Base-by-base conservation (phyloP, 805 yeast genomes). In the Candida railenensis region DNA sequence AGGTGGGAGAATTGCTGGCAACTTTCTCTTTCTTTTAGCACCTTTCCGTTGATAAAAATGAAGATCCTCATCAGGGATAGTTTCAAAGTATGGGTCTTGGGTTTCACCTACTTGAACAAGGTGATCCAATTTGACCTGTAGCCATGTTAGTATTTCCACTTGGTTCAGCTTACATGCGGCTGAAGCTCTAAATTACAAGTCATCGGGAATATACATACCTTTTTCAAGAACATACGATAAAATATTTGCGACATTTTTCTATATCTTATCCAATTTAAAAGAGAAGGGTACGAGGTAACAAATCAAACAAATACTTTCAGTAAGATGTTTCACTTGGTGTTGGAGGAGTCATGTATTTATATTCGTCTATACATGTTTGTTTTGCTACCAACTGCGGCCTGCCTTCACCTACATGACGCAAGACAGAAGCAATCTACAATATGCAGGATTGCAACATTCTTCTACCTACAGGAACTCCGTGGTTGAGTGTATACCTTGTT, bases 41-140 rank as follows among this genome's bases (percentile, higher is more conserved):
- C 76, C 76, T 47, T 67, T 61, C 18, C 57, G 56, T 50, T 71
- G 76, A 51, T 71, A 71, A 48, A 71, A 71, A 47, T 68, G 72
- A 46, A 71, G 61, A 40, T 71, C 76, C 30, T 62, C 50, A 8
- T 58, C 66, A 3, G 76, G 76, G 20, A 71, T 69, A 14, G 62
- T 66, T 50, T 71, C 76, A 45, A 65, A 67, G 46, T 69, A 71
- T 8, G 75, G 75, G 45, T 71, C 76, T 21, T 61, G 61, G 0
- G 53, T 54, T 2, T 54, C 9, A 1, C 73, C 75, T 37, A 67
- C 55, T 7, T 50, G 49, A 19, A 66, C 48, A 5, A 69, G 50
- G 44, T 53, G 54, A 45, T 63, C 67, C 22, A 63, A 52, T 32
- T 60, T 55, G 14, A 65, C 59, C 69, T 64, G 37, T 22, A 14